Conservation (phyloP, 2,329 filamentous ascomycete species). For the Colletotrichum tropicicola region DNA sequence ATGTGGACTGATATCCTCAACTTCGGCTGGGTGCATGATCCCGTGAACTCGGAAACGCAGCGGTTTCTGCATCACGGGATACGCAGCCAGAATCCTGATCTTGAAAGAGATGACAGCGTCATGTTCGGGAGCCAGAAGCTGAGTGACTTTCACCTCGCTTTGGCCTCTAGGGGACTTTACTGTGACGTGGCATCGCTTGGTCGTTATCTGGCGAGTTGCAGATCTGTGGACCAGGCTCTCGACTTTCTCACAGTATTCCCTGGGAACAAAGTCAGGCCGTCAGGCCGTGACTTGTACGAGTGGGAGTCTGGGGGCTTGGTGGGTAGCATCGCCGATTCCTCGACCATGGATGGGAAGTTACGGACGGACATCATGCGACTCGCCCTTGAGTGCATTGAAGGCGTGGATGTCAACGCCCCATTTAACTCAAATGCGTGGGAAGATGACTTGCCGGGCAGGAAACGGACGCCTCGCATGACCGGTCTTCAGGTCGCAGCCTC, state of each 20-base stretch:
- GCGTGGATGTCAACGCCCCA: background rate
- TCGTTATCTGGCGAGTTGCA: background rate
- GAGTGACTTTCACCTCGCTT: background rate
- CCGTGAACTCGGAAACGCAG: background rate
- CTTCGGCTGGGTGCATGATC: constrained; percentile 2
- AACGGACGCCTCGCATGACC: background rate
- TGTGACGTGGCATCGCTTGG: background rate
- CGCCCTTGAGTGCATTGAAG: background rate
- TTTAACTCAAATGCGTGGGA: background rate
- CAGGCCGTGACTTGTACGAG: background rate
- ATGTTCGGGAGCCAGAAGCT: background rate
- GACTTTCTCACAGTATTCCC: background rate
- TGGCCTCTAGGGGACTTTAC: background rate
- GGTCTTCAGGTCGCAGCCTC: background rate
- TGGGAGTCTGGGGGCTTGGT: background rate
- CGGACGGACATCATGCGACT: background rate
- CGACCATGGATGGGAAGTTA: background rate
- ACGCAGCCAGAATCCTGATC: background rate
- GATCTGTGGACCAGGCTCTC: background rate
- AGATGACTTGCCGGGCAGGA: background rate
- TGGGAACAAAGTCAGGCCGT: background rate
- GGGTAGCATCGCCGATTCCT: background rate
- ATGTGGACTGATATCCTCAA: constrained; percentile 9
- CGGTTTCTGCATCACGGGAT: background rate
- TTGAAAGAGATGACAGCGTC: no score